These are phyloP conservation scores for Lathyrus aphaca DNA, from an alignment of 306 rosid genomes.

Conservation along the genomic window DNA sequence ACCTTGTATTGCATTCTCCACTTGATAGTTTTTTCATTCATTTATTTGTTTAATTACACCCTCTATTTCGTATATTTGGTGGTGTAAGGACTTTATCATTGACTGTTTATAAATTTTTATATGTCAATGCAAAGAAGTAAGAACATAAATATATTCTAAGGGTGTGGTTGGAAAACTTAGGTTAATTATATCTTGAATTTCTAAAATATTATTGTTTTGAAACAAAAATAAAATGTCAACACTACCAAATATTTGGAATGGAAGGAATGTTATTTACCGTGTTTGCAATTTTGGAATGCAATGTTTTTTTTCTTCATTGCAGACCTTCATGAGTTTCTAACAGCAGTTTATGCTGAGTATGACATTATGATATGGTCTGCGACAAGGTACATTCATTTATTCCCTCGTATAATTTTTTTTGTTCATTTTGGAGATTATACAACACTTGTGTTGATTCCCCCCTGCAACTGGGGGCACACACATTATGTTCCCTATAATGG, in stretches of 20 bases:
- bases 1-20: slow-evolving; percentile 56
- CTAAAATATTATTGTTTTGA: not conserved
- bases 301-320: slow-evolving; percentile 32
- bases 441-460: not conserved
- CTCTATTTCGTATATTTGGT: not conserved
- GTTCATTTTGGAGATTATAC: slow-evolving; percentile 3
- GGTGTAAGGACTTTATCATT: slow-evolving; percentile 1
- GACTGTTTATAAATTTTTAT: not conserved
- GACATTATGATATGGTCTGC: slow-evolving; percentile 99
- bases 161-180: not conserved
- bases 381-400: slow-evolving; percentile 65
- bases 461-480: not conserved
- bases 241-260: not conserved
- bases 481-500: not conserved
- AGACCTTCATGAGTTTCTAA: slow-evolving; percentile 95
- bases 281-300: not conserved
- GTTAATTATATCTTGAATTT: not conserved
- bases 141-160: not conserved
- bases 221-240: not conserved
- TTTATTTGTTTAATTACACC: not conserved
- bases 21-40: not conserved
- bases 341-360: slow-evolving; percentile 81
- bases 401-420: not conserved
- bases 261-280: not conserved
- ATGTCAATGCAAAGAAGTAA: not conserved